phyloP scores from a whole-genome alignment of 192 early-diverging fungal species.

The Backusella circina region DNA sequence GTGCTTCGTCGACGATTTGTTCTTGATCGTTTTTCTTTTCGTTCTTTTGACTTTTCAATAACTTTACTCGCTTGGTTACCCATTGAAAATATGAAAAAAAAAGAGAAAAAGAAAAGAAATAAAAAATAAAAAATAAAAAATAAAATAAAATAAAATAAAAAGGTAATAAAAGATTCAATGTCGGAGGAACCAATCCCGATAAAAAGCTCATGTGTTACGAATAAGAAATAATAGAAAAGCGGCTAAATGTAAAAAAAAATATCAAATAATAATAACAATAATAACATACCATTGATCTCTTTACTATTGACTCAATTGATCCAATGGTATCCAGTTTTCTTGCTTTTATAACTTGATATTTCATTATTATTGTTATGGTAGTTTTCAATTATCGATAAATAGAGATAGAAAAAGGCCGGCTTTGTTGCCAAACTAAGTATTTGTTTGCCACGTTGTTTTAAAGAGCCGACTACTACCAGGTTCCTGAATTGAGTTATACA shows the following conservation, averaged over 20 bases:
- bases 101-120: constrained; percentile 2
- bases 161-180: not conserved
- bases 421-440: constrained; percentile 12
- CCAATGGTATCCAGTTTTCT: not conserved
- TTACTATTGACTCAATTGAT: not conserved
- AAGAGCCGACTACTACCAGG: not conserved
- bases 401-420: not conserved
- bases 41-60: constrained; percentile 19
- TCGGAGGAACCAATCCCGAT: constrained; percentile 3
- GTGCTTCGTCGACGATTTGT: constrained; percentile 8
- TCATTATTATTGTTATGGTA: not conserved
- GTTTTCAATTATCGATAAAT: not conserved
- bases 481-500: too few species aligned
- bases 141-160: not conserved
- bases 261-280: not conserved
- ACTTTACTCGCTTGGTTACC: constrained; percentile 31
- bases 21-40: constrained; percentile 8
- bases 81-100: constrained; percentile 13
- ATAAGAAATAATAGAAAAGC: not conserved
- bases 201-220: not conserved
- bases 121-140: not conserved
- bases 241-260: not conserved
- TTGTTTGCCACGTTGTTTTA: not conserved
- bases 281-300: not conserved
- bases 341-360: not conserved